Evolutionary conservation across 1,139 yeast species (phyloP), one percentile per base, ranked within the genome.

Genomic region (Suhomyces panamericanus): DNA sequence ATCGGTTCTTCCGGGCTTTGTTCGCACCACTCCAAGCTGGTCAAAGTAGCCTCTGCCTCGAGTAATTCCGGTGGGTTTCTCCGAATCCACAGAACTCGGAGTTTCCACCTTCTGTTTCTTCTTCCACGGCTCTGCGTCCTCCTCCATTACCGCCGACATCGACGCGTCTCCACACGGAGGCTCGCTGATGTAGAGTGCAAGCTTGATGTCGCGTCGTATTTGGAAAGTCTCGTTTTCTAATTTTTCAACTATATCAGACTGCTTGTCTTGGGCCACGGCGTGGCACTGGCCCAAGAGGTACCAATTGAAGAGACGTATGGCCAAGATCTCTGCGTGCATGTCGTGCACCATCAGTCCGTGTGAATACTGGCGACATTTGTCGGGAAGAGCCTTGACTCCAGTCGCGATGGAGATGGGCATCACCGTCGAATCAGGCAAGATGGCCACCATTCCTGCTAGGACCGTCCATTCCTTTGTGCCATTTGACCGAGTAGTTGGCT

Each of bases 81-180:
- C n/a, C n/a, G n/a, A n/a, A n/a, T n/a, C n/a, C n/a, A n/a, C n/a
- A n/a, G n/a, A n/a, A n/a, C n/a, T n/a, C n/a, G n/a, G n/a, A n/a
- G n/a, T n/a, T n/a, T n/a, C n/a, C n/a, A n/a, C n/a, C n/a, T 38
- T 49, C 41, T 26, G 42, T 24, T 47, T 46, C 36, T 39, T 52
- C 39, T 35, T 26, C 51, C 54, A 47, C 27, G 53, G 49, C 35
- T 42, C 53, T 47, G 53, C 43, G 11, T 53, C 50, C 9, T 42
- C 52, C 31, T 38, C 43, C 35, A 47, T 43, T n/a, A 54, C 36
- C 35, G 54, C 52, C 30, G 62, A 38, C 81, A 89, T 78, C 8
- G 95, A 85, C 0, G 89, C 84, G 60, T 91, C 98, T 1, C 99
- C 99, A 69, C 99, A 91, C 0, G 98, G 98, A 0, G 87, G 77